Evolutionary conservation across 116 monocot species (phyloP).

Genomic region (Trichopus zeylanicus): DNA sequence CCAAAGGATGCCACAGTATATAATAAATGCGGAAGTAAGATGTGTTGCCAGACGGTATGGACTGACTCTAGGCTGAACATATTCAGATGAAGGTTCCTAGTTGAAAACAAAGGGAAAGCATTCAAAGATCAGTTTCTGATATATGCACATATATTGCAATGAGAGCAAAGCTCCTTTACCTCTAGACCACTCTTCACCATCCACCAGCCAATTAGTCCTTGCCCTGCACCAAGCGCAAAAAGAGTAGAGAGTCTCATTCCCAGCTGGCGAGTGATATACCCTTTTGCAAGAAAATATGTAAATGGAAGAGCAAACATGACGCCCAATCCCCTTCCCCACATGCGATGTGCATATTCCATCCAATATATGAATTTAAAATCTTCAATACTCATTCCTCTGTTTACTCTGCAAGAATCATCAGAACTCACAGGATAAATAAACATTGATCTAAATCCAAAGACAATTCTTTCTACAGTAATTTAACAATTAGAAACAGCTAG

Average conservation of each 20-base stretch:
- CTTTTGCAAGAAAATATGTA: conserved; percentile 74
- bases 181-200: conserved; percentile 98
- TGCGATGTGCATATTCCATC: conserved; percentile 99
- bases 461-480: no score
- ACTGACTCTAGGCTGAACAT: conserved; percentile 94
- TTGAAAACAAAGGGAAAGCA: conserved; percentile 5
- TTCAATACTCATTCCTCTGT: conserved; percentile 83
- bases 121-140: not conserved
- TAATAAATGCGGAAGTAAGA: conserved; percentile 88
- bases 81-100: conserved; percentile 88
- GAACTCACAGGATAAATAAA: no score
- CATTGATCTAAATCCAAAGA: no score
- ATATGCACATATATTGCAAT: not conserved
- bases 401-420: conserved; percentile 51
- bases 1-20: conserved; percentile 94
- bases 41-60: conserved; percentile 93
- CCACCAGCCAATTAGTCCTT: conserved; percentile 98
- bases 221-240: conserved; percentile 83
- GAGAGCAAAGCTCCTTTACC: conserved; percentile 27
- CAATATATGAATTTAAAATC: conserved; percentile 99
- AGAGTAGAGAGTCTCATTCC: conserved; percentile 72
- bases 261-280: conserved; percentile 79
- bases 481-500: no score
- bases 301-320: conserved; percentile 76
- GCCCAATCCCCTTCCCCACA: conserved; percentile 97